Evolutionary conservation across 2,329 filamentous ascomycete genomes (phyloP), one percentile per base, ranked within the genome.

Genomic region (Apiospora hydei): DNA sequence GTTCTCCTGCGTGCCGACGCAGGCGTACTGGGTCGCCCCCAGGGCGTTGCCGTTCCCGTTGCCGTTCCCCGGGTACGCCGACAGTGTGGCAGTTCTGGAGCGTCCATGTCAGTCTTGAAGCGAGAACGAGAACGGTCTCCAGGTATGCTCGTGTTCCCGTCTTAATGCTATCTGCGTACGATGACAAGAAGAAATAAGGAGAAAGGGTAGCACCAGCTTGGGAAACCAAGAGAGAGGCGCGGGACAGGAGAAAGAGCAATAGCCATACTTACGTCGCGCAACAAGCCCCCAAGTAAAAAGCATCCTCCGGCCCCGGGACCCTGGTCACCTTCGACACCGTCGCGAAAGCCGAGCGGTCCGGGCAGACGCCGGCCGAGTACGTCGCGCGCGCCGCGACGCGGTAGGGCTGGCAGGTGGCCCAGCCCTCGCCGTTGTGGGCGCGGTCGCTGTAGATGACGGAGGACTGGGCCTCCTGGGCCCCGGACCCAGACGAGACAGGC

Each of bases 351-450:
- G 71, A 72, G 47, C 30, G 44, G 13, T 61, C 38, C 21, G 71
- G 71, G 21, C 71, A 72, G 46, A 72, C 51, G 24, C 71, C 71
- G 11, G 71, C 71, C 69, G 71, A 70, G 61, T 72, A 70, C 38
- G 71, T 72, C 4, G 46, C 46, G 10, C 34, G 34, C 34, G 21
- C 43, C 43, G 57, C 67, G 24, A 34, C 46, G 46, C 47, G 53
- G 44, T 72, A 72, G 11, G 71, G 71, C 61, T 72, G 71, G 26
- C 71, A 72, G 38, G 71, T 72, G 44, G 53, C 61, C 69, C 71
- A 72, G 34, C 18, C 30, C 26, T 47, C 44, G 11, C 68, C 30
- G 64, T 72, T 72, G 47, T 70, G 71, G 13, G 61, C 49, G 41
- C 43, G 57, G 49, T 70, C 43, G 69, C 71, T 72, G 69, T 70